Evolutionary conservation across 306 rosid genomes (phyloP), one percentile per base, ranked within the genome.

Genomic region (Vigna radiata): DNA sequence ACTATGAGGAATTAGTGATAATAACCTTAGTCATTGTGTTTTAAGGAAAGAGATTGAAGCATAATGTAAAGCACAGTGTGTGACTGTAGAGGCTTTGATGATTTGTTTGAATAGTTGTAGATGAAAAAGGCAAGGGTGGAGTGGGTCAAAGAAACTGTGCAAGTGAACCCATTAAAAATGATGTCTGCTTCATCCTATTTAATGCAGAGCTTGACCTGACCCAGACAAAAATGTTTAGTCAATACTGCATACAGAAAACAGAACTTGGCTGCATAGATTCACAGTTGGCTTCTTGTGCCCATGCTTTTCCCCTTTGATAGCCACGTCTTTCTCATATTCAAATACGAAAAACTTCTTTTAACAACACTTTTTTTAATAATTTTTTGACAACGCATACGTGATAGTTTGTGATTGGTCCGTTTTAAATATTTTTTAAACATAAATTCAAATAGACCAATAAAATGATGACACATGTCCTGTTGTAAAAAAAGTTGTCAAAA

Each of bases 111-210:
- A 64, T 53, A 13, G 47, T 49, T 47, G 10, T 53, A 16, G 29
- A 27, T 75, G 44, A 46, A n/a, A n/a, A n/a, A 66, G 7, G 65
- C 49, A 67, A 44, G 36, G 72, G 75, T 36, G 6, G 33, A 81
- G 63, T 11, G 58, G 89, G 90, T 86, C 88, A 80, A 83, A 77
- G 60, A 65, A 59, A 65, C 29, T 67, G 62, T 25, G 63, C 80
- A 43, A 71, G 29, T 46, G 78, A 39, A 72, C 81, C 70, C 78
- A 70, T 52, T 16, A 25, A 54, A 71, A 84, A 55, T 48, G 73
- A 80, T 62, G 76, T 56, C 5, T 76, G 68, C 65, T 63, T 68
- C 36, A 44, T 68, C 31, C 44, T 46, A 83, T 83, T 89, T 77
- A 89, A 65, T 85, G 56, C 75, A 75, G 21, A 16, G 47, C 68